Conservation (phyloP, 768 basidiomycete species). For the Podaxis sp. region DNA sequence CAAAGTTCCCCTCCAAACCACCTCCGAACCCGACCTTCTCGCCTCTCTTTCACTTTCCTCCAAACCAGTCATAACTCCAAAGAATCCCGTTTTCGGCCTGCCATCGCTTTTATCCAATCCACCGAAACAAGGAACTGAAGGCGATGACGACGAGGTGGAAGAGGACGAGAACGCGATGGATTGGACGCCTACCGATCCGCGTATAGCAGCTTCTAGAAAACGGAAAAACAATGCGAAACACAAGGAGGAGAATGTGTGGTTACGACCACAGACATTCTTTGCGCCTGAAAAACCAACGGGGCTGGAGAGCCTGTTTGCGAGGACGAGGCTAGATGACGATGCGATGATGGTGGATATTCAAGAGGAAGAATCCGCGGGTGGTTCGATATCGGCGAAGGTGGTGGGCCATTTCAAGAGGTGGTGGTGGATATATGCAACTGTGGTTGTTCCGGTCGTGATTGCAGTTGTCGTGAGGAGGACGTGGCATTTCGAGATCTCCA, state of each 20-base stretch:
- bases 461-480: slow-evolving; percentile 14
- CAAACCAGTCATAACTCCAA: slow-evolving; percentile 50
- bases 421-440: slow-evolving; percentile 35
- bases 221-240: slow-evolving; percentile 24
- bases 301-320: slow-evolving; percentile 67
- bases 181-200: slow-evolving; percentile 61
- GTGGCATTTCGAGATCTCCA: slow-evolving; percentile 3
- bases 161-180: slow-evolving; percentile 46
- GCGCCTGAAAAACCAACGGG: slow-evolving; percentile 78
- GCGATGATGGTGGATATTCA: slow-evolving; percentile 17
- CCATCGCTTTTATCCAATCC: slow-evolving; percentile 52
- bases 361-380: neutral
- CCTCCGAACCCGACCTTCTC: slow-evolving; percentile 56
- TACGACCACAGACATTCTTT: slow-evolving; percentile 75
- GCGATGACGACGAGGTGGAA: slow-evolving; percentile 18
- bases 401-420: slow-evolving; percentile 30
- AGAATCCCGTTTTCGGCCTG: slow-evolving; percentile 65
- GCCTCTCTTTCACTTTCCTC: slow-evolving; percentile 65
- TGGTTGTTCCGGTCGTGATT: slow-evolving; percentile 28
- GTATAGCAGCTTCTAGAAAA: slow-evolving; percentile 18
- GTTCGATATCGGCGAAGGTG: slow-evolving; percentile 1
- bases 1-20: slow-evolving; percentile 18
- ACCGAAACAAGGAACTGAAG: slow-evolving; percentile 29
- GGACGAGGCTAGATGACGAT: slow-evolving; percentile 57
- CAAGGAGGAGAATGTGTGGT: slow-evolving; percentile 44